Base-by-base conservation (phyloP, 2,329 filamentous ascomycete species). In the Fusarium falciforme region DNA sequence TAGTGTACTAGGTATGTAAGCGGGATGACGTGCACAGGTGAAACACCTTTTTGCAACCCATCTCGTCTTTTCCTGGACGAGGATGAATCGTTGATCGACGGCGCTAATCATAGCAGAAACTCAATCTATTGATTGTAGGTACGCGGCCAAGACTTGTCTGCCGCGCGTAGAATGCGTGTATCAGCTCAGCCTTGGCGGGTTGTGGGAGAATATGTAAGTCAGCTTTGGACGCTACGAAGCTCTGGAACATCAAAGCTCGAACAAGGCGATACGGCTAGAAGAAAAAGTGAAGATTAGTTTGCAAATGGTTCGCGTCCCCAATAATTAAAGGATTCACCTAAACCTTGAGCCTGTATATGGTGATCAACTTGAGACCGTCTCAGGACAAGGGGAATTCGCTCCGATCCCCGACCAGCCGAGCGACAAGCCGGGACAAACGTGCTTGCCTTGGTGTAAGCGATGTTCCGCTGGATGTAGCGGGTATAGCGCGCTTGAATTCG, bases 321-420 rank as follows among this genome's bases (percentile, higher is more conserved):
- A 33, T 57, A 57, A 57, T 57, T 38, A 36, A 57, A 57, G 54
- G 33, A 16, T 44, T 44, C 54, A 57, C 54, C 54, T 57, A 20
- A 31, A 27, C 54, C 54, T 57, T 57, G 54, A 54, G 47, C 47
- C 54, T 36, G 55, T 59, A 59, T 22, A 59, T 59, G 55, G 35
- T 59, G 58, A 61, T 61, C 58, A 47, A 61, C 58, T 61, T 47
- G 58, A 61, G 58, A 61, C 58, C n/a, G 58, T 61, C 58, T 61
- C 35, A 61, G 40, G 29, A 36, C 59, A 36, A 36, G 40, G 59
- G 38, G 12, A 36, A 44, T 22, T 12, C 14, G 36, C 17, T n/a
- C 33, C 29, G n/a, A 57, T 35, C 33, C 59, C 59, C 59, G 31
- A 49, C 27, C 59, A n/a, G 20, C n/a, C 59, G 40, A 61, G 27